Evolutionary conservation across 371 early-diverging fungal genomes (phyloP).

Genomic region (Saksenaea vasiformis): DNA sequence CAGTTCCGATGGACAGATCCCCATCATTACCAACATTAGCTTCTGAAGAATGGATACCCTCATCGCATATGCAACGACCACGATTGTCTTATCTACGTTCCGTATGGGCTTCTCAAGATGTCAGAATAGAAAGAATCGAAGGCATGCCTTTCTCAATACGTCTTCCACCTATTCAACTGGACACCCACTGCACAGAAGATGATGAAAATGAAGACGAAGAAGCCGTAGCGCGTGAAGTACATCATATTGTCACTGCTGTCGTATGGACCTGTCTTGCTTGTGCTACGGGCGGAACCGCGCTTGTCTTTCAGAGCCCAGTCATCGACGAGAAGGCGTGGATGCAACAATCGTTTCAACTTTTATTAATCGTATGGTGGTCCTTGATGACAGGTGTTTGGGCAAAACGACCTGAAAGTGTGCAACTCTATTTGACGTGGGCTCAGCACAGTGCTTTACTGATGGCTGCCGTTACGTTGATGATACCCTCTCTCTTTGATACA

Average conservation of each 20-base stretch:
- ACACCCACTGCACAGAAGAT: neutral
- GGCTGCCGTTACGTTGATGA: constrained; percentile 5
- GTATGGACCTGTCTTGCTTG: constrained; percentile 1
- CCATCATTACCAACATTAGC: constrained; percentile 14
- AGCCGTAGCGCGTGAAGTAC: constrained; percentile 2
- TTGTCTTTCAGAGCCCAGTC: neutral
- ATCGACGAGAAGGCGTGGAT: constrained; percentile 4
- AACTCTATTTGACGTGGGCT: constrained; percentile 4
- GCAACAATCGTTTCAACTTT: constrained; percentile 2
- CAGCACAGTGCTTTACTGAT: neutral
- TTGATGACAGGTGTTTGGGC: constrained; percentile 1
- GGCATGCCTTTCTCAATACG: neutral
- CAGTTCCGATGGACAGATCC: neutral
- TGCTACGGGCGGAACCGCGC: neutral
- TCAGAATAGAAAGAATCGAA: constrained; percentile 3
- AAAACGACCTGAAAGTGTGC: neutral
- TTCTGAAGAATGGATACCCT: constrained; percentile 18
- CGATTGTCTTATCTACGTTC: constrained; percentile 32
- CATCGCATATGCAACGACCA: constrained; percentile 15
- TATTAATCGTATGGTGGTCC: constrained; percentile 7
- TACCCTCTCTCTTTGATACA: constrained; percentile 7
- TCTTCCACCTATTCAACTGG: constrained; percentile 8
- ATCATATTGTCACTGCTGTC: neutral
- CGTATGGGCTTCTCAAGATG: constrained; percentile 25
- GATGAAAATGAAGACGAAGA: constrained; percentile 3